Base-by-base conservation (phyloP, 805 yeast species). In the Nadsonia fulvescens region DNA sequence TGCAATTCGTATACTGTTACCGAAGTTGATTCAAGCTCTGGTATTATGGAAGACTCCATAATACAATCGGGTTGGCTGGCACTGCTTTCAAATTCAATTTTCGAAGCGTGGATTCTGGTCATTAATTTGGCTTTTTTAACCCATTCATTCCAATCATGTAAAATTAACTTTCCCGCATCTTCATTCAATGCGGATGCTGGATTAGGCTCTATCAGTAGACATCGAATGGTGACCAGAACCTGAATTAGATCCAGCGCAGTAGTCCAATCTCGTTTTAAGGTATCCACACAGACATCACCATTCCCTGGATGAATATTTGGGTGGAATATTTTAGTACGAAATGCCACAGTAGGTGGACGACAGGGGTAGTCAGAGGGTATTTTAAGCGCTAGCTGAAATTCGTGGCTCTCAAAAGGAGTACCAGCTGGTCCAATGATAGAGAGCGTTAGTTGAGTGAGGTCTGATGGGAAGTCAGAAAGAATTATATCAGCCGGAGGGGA, bases 341-440 rank as follows among this genome's bases (percentile, higher is more conserved):
- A 63, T 31, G 32, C 42, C 18, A 64, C 57, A 13, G 34, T 40
- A 2, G 69, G 69, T 1, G 69, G 65, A 5, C 37, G 32, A 10
- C 45, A 39, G 4, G 69, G 69, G 34, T 63, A 63, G 15, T 43
- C 46, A 2, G 32, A 15, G 8, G 54, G 47, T 4, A 59, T 49
- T 4, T 29, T 28, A 18, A 63, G 57, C 6, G 44, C 44, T 14
- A 63, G 40, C 25, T 41, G 42, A 67, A 68, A 63, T 30, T 56
- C 50, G 10, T 68, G 69, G 22, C 51, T 47, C 30, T 56, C 50
- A 38, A 46, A 63, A 5, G 49, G 52, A 11, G 61, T 53, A 24
- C 55, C 60, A 4, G 37, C 36, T 2, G 61, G 62, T 24, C 63
- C 63, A n/a, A 26, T 10, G 13, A 26, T 26, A n/a, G n/a, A n/a